phyloP scores from a whole-genome alignment of 345 rosid genomes.

The sweet orange (Citrus sinensis) region DVS_A1.0 CM039166.1:20080501-20081000 shows the following conservation, averaged over 20 bases:
- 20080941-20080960: conserved; percentile 48
- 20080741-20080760: conserved; percentile 1
- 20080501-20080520: conserved; percentile 62
- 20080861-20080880: conserved; percentile 76
- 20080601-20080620: not conserved
- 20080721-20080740: conserved; percentile 5
- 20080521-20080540: conserved; percentile 70
- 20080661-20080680: not conserved
- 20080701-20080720: not conserved
- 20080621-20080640: not conserved
- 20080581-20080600: not conserved
- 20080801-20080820: conserved; percentile 93
- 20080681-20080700: no score
- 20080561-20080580: not conserved
- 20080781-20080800: conserved; percentile 99
- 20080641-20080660: not conserved
- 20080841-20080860: conserved; percentile 98
- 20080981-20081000: conserved; percentile 79
- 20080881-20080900: conserved; percentile 27
- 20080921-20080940: conserved; percentile 1
- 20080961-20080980: conserved; percentile 96
- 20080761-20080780: conserved; percentile 80
- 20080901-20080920: conserved; percentile 1
- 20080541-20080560: not conserved
- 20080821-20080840: conserved; percentile 98